Percentiles rank a stretch among this genome's conserved stretches.
These are phyloP conservation scores for Sclerotinia spermophila DNA, from an alignment of 2,329 filamentous ascomycete species.

Conservation along the genomic window DNA sequence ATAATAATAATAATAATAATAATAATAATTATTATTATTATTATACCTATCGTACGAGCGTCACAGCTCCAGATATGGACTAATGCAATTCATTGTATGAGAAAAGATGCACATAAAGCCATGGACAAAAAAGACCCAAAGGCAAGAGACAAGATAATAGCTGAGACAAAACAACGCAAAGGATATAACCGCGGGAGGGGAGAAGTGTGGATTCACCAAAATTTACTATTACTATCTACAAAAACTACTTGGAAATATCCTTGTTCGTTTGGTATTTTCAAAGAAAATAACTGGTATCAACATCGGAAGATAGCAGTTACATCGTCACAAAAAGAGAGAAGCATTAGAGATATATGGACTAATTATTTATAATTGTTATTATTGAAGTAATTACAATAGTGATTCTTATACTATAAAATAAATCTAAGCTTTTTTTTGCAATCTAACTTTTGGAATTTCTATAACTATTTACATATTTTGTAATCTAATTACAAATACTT, in stretches of 20 bases:
- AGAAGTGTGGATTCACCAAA: background rate
- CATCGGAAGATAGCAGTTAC: background rate
- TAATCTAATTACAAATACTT: too few relatives aligned
- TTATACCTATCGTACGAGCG: too few relatives aligned
- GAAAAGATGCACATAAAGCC: background rate
- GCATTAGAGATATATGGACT: too few relatives aligned
- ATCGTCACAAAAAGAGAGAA: too few relatives aligned
- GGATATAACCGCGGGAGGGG: background rate
- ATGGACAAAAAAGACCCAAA: background rate
- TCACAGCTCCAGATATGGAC: background rate
- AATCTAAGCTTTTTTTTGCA: too few relatives aligned
- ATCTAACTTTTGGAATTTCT: too few relatives aligned
- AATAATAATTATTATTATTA: background rate
- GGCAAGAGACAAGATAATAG: background rate
- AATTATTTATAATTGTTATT: too few relatives aligned
- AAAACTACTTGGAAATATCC: background rate
- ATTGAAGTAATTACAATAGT: too few relatives aligned
- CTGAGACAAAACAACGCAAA: background rate
- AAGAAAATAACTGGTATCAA: background rate
- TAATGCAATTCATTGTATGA: background rate
- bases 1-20: too few relatives aligned
- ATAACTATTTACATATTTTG: too few relatives aligned
- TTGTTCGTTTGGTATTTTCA: background rate
- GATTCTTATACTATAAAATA: too few relatives aligned
- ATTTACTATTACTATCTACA: background rate